A percentile compares a stretch with the other conserved stretches of the same genome.
Evolutionary conservation across 1,284 basidiomycete genomes (phyloP).

Genomic region (Moniliella sp.): DNA sequence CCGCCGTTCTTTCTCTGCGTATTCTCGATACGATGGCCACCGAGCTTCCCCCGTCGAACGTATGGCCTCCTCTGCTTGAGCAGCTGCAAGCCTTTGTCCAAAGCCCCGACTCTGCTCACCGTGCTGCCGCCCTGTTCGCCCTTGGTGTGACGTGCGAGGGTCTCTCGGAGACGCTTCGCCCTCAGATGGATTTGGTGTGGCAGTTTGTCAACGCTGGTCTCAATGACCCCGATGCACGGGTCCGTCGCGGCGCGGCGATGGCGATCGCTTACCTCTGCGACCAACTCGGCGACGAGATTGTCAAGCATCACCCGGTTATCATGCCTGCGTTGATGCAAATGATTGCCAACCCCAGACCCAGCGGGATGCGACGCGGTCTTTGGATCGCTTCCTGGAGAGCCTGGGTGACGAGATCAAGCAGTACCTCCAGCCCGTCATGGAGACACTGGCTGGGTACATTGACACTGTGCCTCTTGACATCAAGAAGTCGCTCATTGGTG

Average conservation of each 20-base stretch:
- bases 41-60: slow-evolving; percentile 76
- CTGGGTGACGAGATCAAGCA: slow-evolving; percentile 71
- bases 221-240: slow-evolving; percentile 57
- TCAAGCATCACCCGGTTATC: slow-evolving; percentile 57
- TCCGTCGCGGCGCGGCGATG: slow-evolving; percentile 81
- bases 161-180: slow-evolving; percentile 91
- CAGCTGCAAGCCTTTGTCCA: slow-evolving; percentile 36
- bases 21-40: slow-evolving; percentile 85
- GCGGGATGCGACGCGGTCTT: slow-evolving; percentile 74
- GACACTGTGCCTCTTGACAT: too few relatives aligned
- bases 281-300: slow-evolving; percentile 86
- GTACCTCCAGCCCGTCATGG: slow-evolving; percentile 87
- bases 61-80: slow-evolving; percentile 67
- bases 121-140: slow-evolving; percentile 84
- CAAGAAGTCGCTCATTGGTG: slow-evolving; percentile 91
- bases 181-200: slow-evolving; percentile 80
- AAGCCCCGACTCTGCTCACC: slow-evolving; percentile 40
- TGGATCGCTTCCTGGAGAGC: slow-evolving; percentile 88
- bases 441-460: too few relatives aligned
- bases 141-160: slow-evolving; percentile 91
- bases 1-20: slow-evolving; percentile 77
- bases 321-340: slow-evolving; percentile 50
- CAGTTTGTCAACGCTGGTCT: slow-evolving; percentile 78
- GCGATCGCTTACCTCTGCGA: slow-evolving; percentile 90
- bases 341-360: slow-evolving; percentile 74